Evolutionary conservation across 257 asterid species (phyloP), one percentile per base, ranked within the genome.

Genomic region (Jasminum sambac): DNA sequence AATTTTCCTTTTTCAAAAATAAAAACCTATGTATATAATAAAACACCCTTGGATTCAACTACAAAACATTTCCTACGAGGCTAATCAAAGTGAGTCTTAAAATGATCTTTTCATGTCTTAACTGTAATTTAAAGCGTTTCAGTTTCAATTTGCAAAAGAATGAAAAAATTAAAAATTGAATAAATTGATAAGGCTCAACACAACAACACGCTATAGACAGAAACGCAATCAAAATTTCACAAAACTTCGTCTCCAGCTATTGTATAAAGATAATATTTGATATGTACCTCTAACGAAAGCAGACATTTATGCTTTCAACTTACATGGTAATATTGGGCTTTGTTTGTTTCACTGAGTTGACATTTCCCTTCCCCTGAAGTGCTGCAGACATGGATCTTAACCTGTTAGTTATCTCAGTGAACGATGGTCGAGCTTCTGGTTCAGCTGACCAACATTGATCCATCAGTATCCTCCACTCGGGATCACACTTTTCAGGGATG

Each of bases 391-490:
- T 84, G 5, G 86, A 87, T 77, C 89, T 77, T 67, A 89, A 72
- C 76, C 85, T 81, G 37, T 71, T 58, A 52, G 91, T 78, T 65
- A 89, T 85, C 80, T 82, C 92, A 4, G 90, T 84, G 70, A 87
- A 89, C n/a, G 96, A 89, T 37, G 96, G 96, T 74, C 96, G 83
- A 12, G 72, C 39, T 46, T 68, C 79, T 6, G 96, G 87, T 42
- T 80, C 75, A 4, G 83, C 85, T 25, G 86, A 80, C 96, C 96
- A 89, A 76, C 95, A 89, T 41, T 83, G 83, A 55, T 87, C 95
- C 96, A 87, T 87, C 67, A 89, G 85, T 24, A 78, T 82, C 78
- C 75, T 81, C 96, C 96, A 89, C 67, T 79, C 87, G 11, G 83
- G 83, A 81, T 87, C 89, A 77, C 92, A 87, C 71, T 67, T 69